Conservation (phyloP, 345 rosid genomes). For the Eucalyptus pumila region DNA sequence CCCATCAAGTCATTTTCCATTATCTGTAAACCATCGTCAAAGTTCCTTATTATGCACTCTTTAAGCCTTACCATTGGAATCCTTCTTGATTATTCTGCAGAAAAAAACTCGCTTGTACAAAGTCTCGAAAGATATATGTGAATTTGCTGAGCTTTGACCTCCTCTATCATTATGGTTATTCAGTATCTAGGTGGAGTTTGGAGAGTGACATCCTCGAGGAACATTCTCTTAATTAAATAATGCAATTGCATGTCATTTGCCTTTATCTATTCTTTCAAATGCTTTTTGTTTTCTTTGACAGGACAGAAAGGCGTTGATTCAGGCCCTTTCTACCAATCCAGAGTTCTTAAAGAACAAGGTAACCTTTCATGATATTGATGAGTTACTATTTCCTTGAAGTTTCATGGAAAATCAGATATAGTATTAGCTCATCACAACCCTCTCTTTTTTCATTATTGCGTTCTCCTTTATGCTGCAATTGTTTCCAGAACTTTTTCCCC, state of each 20-base stretch:
- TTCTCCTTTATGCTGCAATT: not conserved
- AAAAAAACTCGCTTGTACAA: not conserved
- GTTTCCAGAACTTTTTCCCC: not conserved
- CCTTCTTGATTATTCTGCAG: not conserved
- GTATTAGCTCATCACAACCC: not conserved
- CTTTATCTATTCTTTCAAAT: not conserved
- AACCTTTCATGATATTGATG: not conserved
- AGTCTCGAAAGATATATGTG: not conserved
- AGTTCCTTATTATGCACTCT: not conserved
- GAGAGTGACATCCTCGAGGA: not conserved
- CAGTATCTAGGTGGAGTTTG: not conserved
- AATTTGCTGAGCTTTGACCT: not conserved
- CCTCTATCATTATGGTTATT: not conserved
- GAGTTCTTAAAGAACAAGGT: constrained; percentile 85
- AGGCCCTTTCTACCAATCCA: constrained; percentile 87
- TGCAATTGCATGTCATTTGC: not conserved
- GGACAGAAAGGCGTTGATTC: constrained; percentile 67
- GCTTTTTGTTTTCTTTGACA: constrained; percentile 4
- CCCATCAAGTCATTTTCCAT: not conserved
- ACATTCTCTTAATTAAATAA: not conserved
- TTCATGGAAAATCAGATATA: not conserved
- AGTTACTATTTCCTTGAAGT: not conserved
- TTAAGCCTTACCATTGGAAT: not conserved
- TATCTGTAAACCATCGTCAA: not conserved
- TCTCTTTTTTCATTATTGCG: not conserved